These are phyloP conservation scores for Fusarium irregulare DNA, from an alignment of 2,329 filamentous ascomycete species.

Conservation along the genomic window DNA sequence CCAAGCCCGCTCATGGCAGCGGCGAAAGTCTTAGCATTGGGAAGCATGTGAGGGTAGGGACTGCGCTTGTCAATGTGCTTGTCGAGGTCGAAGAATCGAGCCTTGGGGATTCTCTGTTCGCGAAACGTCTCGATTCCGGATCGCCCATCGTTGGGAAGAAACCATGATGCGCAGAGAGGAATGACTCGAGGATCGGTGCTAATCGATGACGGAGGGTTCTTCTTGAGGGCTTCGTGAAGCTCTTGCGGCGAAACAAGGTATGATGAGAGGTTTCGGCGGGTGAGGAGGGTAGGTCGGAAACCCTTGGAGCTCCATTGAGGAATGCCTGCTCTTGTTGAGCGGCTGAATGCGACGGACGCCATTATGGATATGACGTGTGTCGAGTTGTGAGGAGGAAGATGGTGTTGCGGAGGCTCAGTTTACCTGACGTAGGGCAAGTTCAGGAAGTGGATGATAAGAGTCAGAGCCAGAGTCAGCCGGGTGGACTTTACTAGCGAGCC, in stretches of 20 bases:
- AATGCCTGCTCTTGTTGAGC: conserved; percentile 56
- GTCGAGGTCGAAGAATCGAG: conserved; percentile 97
- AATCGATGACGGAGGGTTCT: conserved; percentile 82
- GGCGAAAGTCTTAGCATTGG: conserved; percentile 81
- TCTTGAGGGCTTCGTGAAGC: conserved; percentile 82
- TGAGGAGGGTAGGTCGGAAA: conserved; percentile 47
- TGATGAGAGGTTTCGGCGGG: conserved; percentile 68
- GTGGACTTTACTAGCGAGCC: conserved; percentile 2
- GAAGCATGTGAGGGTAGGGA: conserved; percentile 97
- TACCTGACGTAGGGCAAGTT: conserved; percentile 39
- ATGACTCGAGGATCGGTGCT: conserved; percentile 86
- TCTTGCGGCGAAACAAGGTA: conserved; percentile 90
- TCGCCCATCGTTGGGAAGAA: conserved; percentile 90
- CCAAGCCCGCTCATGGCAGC: conserved; percentile 89
- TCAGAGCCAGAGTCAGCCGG: conserved; percentile 22
- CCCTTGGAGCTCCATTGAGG: conserved; percentile 52
- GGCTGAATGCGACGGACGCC: conserved; percentile 57
- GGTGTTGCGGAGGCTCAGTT: conserved; percentile 20
- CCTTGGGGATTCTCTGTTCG: conserved; percentile 84
- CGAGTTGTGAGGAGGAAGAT: conserved; percentile 18
- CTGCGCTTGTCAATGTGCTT: conserved; percentile 87
- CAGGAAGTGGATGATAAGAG: conserved; percentile 39
- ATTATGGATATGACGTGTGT: conserved; percentile 48
- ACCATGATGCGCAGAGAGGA: conserved; percentile 94
- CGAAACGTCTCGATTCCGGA: conserved; percentile 85